Conservation (phyloP, 2,329 filamentous ascomycete species). For the Alternaria metachromatica region DNA sequence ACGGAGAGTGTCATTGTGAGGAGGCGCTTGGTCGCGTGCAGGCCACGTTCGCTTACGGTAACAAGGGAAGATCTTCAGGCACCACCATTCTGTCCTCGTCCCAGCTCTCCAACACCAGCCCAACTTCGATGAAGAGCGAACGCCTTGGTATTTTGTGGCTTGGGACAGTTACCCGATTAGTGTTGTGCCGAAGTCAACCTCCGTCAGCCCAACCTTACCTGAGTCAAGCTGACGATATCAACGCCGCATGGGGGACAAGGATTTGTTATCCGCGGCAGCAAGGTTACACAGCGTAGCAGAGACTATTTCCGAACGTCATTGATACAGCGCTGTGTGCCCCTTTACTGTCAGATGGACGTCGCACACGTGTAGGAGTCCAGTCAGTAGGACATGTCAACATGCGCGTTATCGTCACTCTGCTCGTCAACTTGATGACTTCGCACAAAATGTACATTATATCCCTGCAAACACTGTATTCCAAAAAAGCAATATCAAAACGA, state of each 20-base stretch:
- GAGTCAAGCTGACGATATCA: slow-evolving; percentile 4
- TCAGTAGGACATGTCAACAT: not conserved
- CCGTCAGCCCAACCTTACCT: slow-evolving; percentile 3
- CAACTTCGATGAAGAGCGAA: not conserved
- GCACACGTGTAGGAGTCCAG: not conserved
- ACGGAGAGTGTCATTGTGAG: slow-evolving; percentile 10
- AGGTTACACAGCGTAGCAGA: slow-evolving; percentile 5
- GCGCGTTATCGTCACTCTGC: not conserved
- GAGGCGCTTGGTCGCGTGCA: slow-evolving; percentile 15
- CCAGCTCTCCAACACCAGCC: slow-evolving; percentile 3
- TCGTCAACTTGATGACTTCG: not conserved
- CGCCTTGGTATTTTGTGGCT: not conserved
- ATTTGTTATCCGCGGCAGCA: slow-evolving; percentile 3
- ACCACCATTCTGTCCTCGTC: slow-evolving; percentile 10
- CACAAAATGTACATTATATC: not conserved
- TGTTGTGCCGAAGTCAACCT: not conserved
- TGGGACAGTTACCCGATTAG: not conserved
- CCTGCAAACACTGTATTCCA: not conserved
- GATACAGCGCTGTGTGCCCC: not conserved
- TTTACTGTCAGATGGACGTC: not conserved
- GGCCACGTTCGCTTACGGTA: slow-evolving; percentile 18
- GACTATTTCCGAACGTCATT: not conserved
- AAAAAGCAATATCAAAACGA: slow-evolving; percentile 7
- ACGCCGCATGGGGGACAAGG: not conserved
- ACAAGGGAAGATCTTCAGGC: slow-evolving; percentile 22